phyloP scores from a whole-genome alignment of 768 basidiomycete genomes.

The Boletus barrowsii region DNA sequence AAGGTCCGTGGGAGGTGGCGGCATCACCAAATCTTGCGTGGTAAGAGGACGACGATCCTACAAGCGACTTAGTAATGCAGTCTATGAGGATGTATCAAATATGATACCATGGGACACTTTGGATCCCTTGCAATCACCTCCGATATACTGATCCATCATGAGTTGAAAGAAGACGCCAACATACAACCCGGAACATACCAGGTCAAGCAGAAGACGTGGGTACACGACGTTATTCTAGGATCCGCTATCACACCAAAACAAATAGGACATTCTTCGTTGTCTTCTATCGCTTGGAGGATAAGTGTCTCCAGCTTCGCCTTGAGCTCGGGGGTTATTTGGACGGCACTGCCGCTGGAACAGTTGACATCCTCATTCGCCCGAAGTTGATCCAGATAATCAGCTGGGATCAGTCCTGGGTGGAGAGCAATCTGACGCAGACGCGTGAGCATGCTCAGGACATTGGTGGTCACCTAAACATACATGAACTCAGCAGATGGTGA shows the following conservation, averaged over 20 bases:
- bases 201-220: constrained; percentile 67
- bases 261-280: constrained; percentile 80
- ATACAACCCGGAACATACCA: constrained; percentile 45
- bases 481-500: constrained; percentile 1
- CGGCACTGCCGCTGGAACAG: constrained; percentile 16
- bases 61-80: background rate
- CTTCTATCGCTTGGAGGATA: constrained; percentile 68
- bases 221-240: constrained; percentile 70
- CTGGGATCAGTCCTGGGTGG: constrained; percentile 73
- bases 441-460: constrained; percentile 79
- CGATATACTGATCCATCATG: constrained; percentile 47
- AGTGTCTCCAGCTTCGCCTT: constrained; percentile 53
- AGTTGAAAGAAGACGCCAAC: background rate
- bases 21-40: constrained; percentile 56
- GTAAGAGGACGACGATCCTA: constrained; percentile 70
- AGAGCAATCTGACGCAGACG: constrained; percentile 80
- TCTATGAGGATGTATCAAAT: background rate
- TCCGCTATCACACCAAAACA: constrained; percentile 62
- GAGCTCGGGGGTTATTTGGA: constrained; percentile 51
- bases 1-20: constrained; percentile 61
- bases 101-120: constrained; percentile 76
- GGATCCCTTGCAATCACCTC: constrained; percentile 67
- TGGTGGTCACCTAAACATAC: constrained; percentile 53
- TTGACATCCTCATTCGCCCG: constrained; percentile 29
- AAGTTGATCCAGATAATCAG: constrained; percentile 66